Evolutionary conservation across 306 rosid species (phyloP).

Genomic region (Gillenia trifoliata): DNA sequence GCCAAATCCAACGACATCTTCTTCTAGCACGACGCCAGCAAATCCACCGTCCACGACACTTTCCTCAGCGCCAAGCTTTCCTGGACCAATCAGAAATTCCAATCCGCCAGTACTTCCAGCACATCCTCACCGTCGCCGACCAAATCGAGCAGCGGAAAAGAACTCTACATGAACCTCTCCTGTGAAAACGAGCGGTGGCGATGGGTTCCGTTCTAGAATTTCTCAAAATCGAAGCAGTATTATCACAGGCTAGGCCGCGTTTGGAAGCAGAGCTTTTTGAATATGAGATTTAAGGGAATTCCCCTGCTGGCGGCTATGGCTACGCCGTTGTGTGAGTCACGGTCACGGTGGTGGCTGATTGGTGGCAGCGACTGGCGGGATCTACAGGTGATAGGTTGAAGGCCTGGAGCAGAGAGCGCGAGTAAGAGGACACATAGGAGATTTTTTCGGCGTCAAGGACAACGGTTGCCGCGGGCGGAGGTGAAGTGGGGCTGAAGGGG

Average conservation of each 20-base stretch:
- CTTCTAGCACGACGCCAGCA: slow-evolving; percentile 53
- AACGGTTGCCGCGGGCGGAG: too few relatives aligned
- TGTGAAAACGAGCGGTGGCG: slow-evolving; percentile 46
- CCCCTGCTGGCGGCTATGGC: too few relatives aligned
- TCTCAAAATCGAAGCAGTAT: slow-evolving; percentile 70
- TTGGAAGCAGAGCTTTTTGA: slow-evolving; percentile 82
- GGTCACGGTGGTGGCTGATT: too few relatives aligned
- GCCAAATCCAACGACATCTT: slow-evolving; percentile 56
- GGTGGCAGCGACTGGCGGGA: too few relatives aligned
- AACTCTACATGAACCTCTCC: slow-evolving; percentile 42
- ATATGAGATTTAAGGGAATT: too few relatives aligned
- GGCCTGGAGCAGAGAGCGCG: too few relatives aligned
- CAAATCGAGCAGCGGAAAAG: slow-evolving; percentile 58
- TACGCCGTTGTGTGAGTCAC: too few relatives aligned
- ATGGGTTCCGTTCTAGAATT: slow-evolving; percentile 64
- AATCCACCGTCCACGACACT: slow-evolving; percentile 52
- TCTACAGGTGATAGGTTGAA: too few relatives aligned
- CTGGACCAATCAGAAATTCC: slow-evolving; percentile 46
- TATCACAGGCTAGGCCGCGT: slow-evolving; percentile 83
- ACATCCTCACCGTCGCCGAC: slow-evolving; percentile 54
- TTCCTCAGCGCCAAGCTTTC: slow-evolving; percentile 62
- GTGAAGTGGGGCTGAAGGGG: too few relatives aligned
- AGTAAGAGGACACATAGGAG: too few relatives aligned
- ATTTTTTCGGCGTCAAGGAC: too few relatives aligned
- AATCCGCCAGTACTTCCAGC: slow-evolving; percentile 78